phyloP scores from a whole-genome alignment of 2,329 filamentous ascomycete genomes.

The Pseudogymnoascus sp. region DNA sequence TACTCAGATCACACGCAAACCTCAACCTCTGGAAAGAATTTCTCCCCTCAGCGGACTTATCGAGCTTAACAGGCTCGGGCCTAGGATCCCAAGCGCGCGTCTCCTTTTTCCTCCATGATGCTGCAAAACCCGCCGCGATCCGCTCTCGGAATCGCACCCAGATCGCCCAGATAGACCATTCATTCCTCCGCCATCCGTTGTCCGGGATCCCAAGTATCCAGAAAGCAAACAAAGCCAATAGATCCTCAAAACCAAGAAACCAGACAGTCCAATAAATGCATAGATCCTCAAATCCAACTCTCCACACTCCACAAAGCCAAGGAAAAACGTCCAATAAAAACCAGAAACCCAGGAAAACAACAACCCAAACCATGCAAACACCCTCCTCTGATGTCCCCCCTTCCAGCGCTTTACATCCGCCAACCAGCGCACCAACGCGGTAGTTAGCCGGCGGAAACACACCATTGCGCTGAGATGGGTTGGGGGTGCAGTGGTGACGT shows the following conservation, averaged over 20 bases:
- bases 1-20: too few relatives aligned
- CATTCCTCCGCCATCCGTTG: background rate
- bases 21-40: background rate
- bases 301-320: too few relatives aligned
- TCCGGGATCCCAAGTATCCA: background rate
- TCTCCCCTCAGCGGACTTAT: background rate
- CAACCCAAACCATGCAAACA: too few relatives aligned
- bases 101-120: background rate
- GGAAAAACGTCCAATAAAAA: background rate
- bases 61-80: background rate
- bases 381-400: too few relatives aligned
- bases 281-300: too few relatives aligned
- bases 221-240: background rate
- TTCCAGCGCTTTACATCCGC: background rate
- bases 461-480: background rate
- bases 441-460: background rate
- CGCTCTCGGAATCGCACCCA: background rate
- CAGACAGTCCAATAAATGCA: too few relatives aligned
- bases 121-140: background rate
- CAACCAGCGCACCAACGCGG: background rate
- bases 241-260: too few relatives aligned
- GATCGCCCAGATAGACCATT: background rate
- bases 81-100: background rate
- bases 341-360: background rate
- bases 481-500: background rate